Base-by-base conservation (phyloP, 2,329 filamentous ascomycete species). In the Xenosphaeropsis pyriputrescens region DNA sequence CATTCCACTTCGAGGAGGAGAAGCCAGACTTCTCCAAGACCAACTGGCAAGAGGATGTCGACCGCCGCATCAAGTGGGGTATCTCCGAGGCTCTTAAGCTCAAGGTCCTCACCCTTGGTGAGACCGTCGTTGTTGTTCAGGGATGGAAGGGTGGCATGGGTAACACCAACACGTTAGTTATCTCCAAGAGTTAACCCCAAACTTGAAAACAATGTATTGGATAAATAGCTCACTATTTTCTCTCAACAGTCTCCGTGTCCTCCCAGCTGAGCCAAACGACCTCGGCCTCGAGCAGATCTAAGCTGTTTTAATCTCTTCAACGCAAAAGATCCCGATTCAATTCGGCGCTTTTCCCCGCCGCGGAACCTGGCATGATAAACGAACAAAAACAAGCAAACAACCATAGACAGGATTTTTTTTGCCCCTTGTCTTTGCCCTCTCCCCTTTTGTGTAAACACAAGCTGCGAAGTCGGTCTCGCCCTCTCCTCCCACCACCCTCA, bases 31-130 rank as follows among this genome's bases (percentile, higher is more conserved):
- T 96, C 65, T 74, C 72, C 59, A 75, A 81, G 62, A 75, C 81
- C 55, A 88, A 93, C 65, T 98, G 91, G 91, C 91, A 98, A 68
- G 86, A 96, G 70, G 89, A 98, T 63, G 91, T 98, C 51, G 91
- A 98, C 66, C 77, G 79, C 59, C 85, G 91, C 57, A 85, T 98
- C 63, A 94, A 89, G 73, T 98, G 89, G 88, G 91, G 85, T 59
- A 85, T 98, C 59, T 68, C 73, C 58, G 76, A 86, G 58, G 91
- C 85, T 51, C 75, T 94, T 54, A 76, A 81, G 63, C 81, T 98
- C 45, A 76, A 77, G 50, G 73, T 88, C 35, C 66, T 93, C 45
- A 70, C 65, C 56, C 65, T 75, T 56, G 81, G 78, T 47, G 83
- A 86, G 55, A 73, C 75, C 22, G 75, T 91, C 39, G 74, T 91